phyloP scores from a whole-genome alignment of 305 asterid species.

The Solanum chacoense region DNA sequence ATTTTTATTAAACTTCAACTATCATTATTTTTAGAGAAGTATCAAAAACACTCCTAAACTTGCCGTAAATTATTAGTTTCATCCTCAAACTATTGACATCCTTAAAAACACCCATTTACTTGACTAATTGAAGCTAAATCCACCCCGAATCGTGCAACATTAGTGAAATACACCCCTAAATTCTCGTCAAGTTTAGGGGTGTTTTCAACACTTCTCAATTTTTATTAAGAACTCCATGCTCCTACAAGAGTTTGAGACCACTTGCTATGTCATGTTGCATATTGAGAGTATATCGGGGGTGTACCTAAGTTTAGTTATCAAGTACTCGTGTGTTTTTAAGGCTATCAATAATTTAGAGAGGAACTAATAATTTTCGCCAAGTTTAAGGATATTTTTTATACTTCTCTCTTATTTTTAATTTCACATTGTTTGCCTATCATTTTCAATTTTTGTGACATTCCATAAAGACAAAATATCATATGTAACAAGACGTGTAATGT shows the following conservation, averaged over 20 bases:
- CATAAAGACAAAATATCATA: not conserved
- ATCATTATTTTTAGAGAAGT: not conserved
- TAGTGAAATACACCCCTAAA: not conserved
- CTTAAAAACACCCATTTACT: not conserved
- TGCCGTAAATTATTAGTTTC: not conserved
- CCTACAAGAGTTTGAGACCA: not conserved
- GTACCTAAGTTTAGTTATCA: not conserved
- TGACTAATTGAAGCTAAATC: not conserved
- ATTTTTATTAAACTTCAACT: not conserved
- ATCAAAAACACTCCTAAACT: not conserved
- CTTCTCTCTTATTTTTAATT: not conserved
- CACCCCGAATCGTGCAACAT: not conserved
- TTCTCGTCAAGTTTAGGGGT: not conserved
- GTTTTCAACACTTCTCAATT: not conserved
- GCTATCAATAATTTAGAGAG: rapidly evolving
- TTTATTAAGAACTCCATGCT: too few relatives aligned
- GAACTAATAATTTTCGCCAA: not conserved
- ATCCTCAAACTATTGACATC: not conserved
- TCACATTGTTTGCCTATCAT: not conserved
- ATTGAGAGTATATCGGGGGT: not conserved
- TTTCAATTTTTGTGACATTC: not conserved
- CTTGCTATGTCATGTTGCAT: not conserved
- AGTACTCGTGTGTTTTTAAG: not conserved
- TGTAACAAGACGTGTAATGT: not conserved
- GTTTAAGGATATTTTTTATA: too few relatives aligned